Evolutionary conservation across 1,284 basidiomycete genomes (phyloP).

Genomic region (Fomitiporia mediterranea): DNA sequence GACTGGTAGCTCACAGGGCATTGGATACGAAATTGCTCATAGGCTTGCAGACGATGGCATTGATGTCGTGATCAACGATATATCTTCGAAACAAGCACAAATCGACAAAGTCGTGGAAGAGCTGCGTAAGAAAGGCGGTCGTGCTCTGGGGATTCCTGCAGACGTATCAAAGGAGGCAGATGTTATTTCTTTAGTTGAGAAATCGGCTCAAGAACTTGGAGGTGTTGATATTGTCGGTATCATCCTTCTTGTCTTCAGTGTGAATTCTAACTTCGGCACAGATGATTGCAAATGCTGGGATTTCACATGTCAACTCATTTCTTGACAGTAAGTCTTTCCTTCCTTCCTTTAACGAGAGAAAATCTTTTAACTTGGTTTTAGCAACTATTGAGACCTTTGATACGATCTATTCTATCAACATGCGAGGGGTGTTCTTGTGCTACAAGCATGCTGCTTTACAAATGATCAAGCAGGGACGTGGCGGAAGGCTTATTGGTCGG

Average conservation of each 20-base stretch:
- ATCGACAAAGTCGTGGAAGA: conserved; percentile 5
- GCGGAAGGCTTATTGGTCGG: conserved; percentile 18
- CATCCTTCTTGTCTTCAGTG: background rate
- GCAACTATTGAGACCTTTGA: conserved; percentile 13
- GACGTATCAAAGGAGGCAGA: conserved; percentile 9
- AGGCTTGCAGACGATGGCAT: conserved; percentile 22
- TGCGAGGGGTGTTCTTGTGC: conserved; percentile 22
- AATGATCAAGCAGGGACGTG: conserved; percentile 22
- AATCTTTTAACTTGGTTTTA: background rate
- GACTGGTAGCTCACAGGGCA: conserved; percentile 24
- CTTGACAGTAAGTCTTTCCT: conserved; percentile 7
- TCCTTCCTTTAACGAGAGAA: background rate
- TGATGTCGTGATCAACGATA: conserved; percentile 22
- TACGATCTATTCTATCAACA: conserved; percentile 19
- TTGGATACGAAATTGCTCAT: conserved; percentile 21
- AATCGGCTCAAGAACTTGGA: conserved; percentile 10
- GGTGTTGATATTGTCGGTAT: conserved; percentile 14
- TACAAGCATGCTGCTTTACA: conserved; percentile 23
- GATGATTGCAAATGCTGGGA: conserved; percentile 24
- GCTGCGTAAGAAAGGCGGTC: conserved; percentile 14
- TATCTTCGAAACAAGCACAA: conserved; percentile 1
- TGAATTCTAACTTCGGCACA: background rate
- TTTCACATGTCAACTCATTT: conserved; percentile 3
- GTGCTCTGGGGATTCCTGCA: background rate
- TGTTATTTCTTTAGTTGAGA: conserved; percentile 7